Base-by-base conservation (phyloP, 345 rosid species). In the Passiflora organensis region DNA sequence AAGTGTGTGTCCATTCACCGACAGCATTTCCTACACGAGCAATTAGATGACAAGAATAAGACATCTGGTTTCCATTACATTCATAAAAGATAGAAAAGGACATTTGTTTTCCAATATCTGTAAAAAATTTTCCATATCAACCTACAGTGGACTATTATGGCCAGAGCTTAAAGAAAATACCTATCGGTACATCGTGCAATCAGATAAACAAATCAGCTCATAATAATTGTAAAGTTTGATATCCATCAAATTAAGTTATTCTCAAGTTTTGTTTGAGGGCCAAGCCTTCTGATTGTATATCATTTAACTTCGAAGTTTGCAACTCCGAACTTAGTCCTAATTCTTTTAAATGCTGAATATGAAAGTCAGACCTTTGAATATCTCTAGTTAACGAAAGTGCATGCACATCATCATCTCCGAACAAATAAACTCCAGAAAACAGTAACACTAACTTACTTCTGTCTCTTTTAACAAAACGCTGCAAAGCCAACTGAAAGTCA, bases 401-500 rank as follows among this genome's bases (percentile, higher is more conserved):
- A 46, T 43, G 17, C 6, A 10, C n/a, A 46, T 34, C 58, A 54
- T 39, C 5, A 22, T 28, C n/a, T 20, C 23, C 5, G 10, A 14
- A 36, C 37, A 23, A 28, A 43, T 11, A 41, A 32, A 6, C 32
- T 34, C 19, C n/a, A 49, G 17, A 38, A 20, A 60, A 49, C 43
- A 48, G 51, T 47, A 63, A 2, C 17, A 16, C 47, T 20, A 67
- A 79, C 81, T 78, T 74, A 82, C 81, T 73, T 59, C 47, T 65
- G 71, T 82, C 95, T 72, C 71, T 86, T 64, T 82, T 89, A 36
- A 74, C 25, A 48, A 53, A 70, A 52, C 84, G 80, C 56, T 75
- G 95, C 65, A 91, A 68, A 56, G 84, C 86, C 65, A 91, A 80
- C 71, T 89, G 95, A 71, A 77, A 91, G 72, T 91, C 96, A 49